A percentile compares a stretch with the other conserved stretches of the same genome.
These are phyloP conservation scores for Collybia sordida DNA, from an alignment of 768 basidiomycete species.

Conservation along the genomic window DNA sequence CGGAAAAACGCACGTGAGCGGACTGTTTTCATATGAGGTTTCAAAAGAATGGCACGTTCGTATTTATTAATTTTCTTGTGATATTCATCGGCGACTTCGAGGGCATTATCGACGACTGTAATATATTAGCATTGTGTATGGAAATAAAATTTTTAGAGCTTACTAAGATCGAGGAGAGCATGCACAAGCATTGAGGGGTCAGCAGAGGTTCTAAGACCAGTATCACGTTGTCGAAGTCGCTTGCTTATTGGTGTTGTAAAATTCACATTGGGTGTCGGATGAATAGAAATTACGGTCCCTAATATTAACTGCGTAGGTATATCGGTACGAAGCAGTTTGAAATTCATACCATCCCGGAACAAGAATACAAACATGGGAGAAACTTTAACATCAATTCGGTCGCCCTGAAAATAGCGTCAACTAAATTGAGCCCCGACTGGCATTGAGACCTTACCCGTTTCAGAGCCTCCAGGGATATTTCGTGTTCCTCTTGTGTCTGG, in stretches of 20 bases:
- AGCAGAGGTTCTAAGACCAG: constrained; percentile 58
- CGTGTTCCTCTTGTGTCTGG: constrained; percentile 11
- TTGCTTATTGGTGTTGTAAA: constrained; percentile 56
- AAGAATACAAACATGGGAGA: constrained; percentile 67
- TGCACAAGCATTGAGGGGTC: constrained; percentile 73
- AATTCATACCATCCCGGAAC: constrained; percentile 47
- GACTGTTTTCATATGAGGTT: constrained; percentile 62
- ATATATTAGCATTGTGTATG: not conserved
- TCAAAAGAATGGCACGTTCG: constrained; percentile 58
- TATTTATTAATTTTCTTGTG: constrained; percentile 61
- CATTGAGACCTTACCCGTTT: constrained; percentile 13
- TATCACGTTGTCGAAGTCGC: constrained; percentile 56
- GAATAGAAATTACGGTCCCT: constrained; percentile 63
- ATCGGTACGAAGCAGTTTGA: not conserved
- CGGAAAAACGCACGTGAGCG: constrained; percentile 44
- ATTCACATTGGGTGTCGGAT: constrained; percentile 40
- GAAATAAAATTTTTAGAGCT: too few relatives aligned
- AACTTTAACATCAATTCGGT: constrained; percentile 54
- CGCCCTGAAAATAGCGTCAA: constrained; percentile 25
- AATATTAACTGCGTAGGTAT: not conserved
- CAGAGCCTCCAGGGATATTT: constrained; percentile 15
- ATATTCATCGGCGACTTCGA: constrained; percentile 70
- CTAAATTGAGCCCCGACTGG: not conserved
- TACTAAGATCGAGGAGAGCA: constrained; percentile 61
- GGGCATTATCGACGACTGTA: constrained; percentile 64